Evolutionary conservation across 2,329 filamentous ascomycete genomes (phyloP).

Genomic region (Aspergillus udagawae): DNA sequence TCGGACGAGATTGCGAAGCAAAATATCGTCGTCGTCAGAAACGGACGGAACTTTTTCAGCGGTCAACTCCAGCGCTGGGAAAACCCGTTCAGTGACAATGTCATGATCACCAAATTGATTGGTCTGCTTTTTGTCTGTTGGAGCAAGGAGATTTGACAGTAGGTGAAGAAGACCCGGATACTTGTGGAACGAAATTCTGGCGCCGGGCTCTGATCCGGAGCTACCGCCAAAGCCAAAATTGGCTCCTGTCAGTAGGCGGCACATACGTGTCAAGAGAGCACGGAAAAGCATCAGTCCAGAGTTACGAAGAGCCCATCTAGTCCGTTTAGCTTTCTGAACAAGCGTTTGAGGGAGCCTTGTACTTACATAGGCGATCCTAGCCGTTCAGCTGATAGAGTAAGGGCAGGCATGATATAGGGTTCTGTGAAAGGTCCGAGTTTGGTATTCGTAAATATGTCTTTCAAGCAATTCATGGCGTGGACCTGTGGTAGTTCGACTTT

Average conservation of each 20-base stretch:
- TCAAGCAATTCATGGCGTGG: slow-evolving; percentile 89
- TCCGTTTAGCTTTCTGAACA: slow-evolving; percentile 9
- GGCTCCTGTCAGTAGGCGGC: slow-evolving; percentile 32
- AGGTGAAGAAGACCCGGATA: slow-evolving; percentile 37
- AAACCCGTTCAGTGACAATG: slow-evolving; percentile 40
- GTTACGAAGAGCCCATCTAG: slow-evolving; percentile 87
- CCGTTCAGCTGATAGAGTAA: slow-evolving; percentile 75
- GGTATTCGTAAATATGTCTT: slow-evolving; percentile 84
- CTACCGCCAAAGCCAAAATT: slow-evolving; percentile 46
- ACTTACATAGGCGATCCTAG: slow-evolving; percentile 72
- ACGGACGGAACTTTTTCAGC: slow-evolving; percentile 39
- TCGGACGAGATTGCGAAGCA: slow-evolving; percentile 30
- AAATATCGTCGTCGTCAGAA: slow-evolving; percentile 28
- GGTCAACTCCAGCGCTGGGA: slow-evolving; percentile 45
- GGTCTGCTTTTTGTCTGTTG: slow-evolving; percentile 16
- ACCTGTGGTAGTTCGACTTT: slow-evolving; percentile 74
- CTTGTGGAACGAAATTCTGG: slow-evolving; percentile 38
- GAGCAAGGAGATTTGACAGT: slow-evolving; percentile 32
- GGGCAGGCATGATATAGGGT: slow-evolving; percentile 65
- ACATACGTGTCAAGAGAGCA: slow-evolving; percentile 70
- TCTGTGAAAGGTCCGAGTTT: slow-evolving; percentile 70
- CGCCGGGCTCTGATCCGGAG: slow-evolving; percentile 43
- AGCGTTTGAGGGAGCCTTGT: background rate
- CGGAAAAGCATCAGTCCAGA: slow-evolving; percentile 86
- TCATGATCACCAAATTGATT: slow-evolving; percentile 23